Evolutionary conservation across 441 rosid species (phyloP).

Genomic region (Populus hybrid): DNA sequence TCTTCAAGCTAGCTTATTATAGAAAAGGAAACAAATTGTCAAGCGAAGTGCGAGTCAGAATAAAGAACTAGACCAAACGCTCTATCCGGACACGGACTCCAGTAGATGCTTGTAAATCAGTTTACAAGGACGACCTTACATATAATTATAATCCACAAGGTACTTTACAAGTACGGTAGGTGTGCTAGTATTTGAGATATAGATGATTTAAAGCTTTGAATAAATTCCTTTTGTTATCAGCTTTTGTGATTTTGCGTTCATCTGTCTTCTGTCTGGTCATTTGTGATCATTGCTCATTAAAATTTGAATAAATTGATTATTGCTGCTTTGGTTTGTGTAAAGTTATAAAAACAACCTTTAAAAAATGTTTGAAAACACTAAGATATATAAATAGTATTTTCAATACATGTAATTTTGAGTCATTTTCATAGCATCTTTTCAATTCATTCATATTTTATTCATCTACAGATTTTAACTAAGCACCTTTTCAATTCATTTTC

Average conservation of each 20-base stretch:
- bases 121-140: neutral
- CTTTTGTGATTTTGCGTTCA: neutral
- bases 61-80: constrained; percentile 10
- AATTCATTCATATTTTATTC: too few species aligned
- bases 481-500: too few species aligned
- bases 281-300: too few species aligned
- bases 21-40: neutral
- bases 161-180: neutral
- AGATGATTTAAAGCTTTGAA: neutral
- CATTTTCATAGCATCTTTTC: too few species aligned
- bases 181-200: neutral
- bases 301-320: too few species aligned
- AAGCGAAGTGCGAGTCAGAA: constrained; percentile 13
- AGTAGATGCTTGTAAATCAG: constrained; percentile 27
- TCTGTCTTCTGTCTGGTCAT: neutral
- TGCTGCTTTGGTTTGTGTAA: too few species aligned
- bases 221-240: neutral
- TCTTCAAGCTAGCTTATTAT: neutral
- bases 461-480: too few species aligned
- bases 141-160: neutral
- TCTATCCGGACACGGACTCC: neutral
- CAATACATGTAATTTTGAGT: too few species aligned
- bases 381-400: too few species aligned
- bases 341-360: too few species aligned
- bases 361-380: too few species aligned